A percentile compares a stretch with the other conserved stretches of the same genome.
These are phyloP conservation scores for Aspergillus funiculosus DNA, from an alignment of 495 filamentous ascomycete genomes.

Conservation along the genomic window DNA sequence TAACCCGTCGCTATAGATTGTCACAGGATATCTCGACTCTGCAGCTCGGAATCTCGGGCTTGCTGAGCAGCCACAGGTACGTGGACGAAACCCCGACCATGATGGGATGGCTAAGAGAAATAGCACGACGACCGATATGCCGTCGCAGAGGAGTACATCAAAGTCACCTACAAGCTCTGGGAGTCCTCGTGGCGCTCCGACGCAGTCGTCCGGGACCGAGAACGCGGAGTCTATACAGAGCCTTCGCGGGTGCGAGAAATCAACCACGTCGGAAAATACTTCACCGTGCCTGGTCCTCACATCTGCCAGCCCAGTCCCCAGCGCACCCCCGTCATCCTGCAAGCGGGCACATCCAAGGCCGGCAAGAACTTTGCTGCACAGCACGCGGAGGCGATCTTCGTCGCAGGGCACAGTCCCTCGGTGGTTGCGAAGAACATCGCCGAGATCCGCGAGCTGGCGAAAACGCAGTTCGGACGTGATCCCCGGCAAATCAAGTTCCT, in stretches of 20 bases:
- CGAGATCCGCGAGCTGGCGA: slow-evolving; percentile 45
- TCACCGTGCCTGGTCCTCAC: slow-evolving; percentile 58
- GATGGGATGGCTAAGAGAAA: background rate
- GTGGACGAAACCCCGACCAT: slow-evolving; percentile 4
- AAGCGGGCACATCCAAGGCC: slow-evolving; percentile 59
- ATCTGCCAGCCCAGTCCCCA: slow-evolving; percentile 60
- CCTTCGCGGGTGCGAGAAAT: slow-evolving; percentile 55
- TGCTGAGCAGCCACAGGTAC: slow-evolving; percentile 45
- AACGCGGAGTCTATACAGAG: slow-evolving; percentile 53
- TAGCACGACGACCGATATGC: slow-evolving; percentile 65
- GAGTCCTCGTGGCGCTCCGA: slow-evolving; percentile 66
- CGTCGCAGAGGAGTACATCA: slow-evolving; percentile 61
- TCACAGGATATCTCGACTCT: slow-evolving; percentile 63
- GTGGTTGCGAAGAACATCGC: slow-evolving; percentile 45
- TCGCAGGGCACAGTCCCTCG: slow-evolving; percentile 44
- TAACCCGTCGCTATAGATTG: slow-evolving; percentile 36
- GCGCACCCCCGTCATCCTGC: slow-evolving; percentile 58
- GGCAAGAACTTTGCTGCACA: slow-evolving; percentile 60
- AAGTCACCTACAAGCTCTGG: slow-evolving; percentile 64
- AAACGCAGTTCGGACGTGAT: slow-evolving; percentile 41
- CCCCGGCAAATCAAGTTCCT: slow-evolving; percentile 49
- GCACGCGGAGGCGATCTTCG: slow-evolving; percentile 51
- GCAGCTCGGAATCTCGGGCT: slow-evolving; percentile 57
- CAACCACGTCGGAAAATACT: slow-evolving; percentile 63
- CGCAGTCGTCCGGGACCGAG: slow-evolving; percentile 53